Conservation (phyloP, 179 eudicot species). For the Spergularia azorica region DNA sequence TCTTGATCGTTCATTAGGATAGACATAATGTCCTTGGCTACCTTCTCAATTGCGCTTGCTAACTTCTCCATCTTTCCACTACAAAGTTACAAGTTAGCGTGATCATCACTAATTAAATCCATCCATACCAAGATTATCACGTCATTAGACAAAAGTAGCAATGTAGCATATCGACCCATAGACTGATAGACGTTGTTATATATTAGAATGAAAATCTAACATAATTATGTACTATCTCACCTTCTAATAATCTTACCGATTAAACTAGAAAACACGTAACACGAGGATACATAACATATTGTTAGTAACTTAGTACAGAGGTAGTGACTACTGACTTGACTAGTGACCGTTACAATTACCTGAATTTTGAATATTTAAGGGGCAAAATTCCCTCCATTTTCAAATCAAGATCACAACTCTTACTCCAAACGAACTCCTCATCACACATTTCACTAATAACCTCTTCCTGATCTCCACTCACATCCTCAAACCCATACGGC, state of each 20-base stretch:
- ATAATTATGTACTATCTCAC: too few relatives aligned
- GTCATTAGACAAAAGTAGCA: too few relatives aligned
- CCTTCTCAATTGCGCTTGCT: constrained; percentile 44
- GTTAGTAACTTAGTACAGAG: too few relatives aligned
- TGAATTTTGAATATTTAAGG: constrained; percentile 59
- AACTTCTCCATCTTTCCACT: constrained; percentile 63
- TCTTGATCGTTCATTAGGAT: constrained; percentile 23
- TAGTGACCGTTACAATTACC: constrained; percentile 49
- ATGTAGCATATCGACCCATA: too few relatives aligned
- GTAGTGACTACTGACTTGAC: too few relatives aligned
- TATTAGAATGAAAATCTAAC: too few relatives aligned
- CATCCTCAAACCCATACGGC: constrained; percentile 67
- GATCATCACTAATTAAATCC: too few relatives aligned
- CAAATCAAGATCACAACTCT: constrained; percentile 34
- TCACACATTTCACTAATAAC: constrained; percentile 26
- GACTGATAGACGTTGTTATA: too few relatives aligned
- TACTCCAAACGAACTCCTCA: constrained; percentile 78
- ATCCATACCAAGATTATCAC: too few relatives aligned
- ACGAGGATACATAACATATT: too few relatives aligned
- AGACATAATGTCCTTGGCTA: constrained; percentile 37
- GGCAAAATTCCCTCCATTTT: constrained; percentile 77
- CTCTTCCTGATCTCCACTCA: constrained; percentile 43
- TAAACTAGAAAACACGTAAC: too few relatives aligned
- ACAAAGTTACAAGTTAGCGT: constrained; percentile 5
- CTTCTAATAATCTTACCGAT: too few relatives aligned